A percentile compares a stretch with the other conserved stretches of the same genome.
Evolutionary conservation across 768 basidiomycete species (phyloP).

Genomic region (Pisolithus microcarpus): DNA sequence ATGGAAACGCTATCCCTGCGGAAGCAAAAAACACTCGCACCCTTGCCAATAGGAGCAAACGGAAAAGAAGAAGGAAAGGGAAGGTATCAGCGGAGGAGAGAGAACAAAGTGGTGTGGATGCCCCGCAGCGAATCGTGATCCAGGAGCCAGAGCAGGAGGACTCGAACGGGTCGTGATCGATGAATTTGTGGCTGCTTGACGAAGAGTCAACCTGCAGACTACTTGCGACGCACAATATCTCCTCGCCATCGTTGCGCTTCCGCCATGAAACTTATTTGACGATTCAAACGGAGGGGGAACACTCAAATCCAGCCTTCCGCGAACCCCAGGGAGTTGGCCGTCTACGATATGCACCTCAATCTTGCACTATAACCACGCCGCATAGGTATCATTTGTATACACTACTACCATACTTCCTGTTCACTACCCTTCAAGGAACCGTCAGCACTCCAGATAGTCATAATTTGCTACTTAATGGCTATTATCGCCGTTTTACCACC

Average conservation of each 20-base stretch:
- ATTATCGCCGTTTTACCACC: too few relatives aligned
- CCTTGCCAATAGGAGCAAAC: too few relatives aligned
- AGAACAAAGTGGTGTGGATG: constrained; percentile 2
- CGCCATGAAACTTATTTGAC: too few relatives aligned
- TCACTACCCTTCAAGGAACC: too few relatives aligned
- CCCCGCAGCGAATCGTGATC: constrained; percentile 26
- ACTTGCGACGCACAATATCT: not conserved
- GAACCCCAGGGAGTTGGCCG: too few relatives aligned
- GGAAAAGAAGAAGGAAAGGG: constrained; percentile 7
- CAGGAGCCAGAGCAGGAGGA: constrained; percentile 40
- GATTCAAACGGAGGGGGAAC: not conserved
- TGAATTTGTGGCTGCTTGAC: not conserved
- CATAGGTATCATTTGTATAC: too few relatives aligned
- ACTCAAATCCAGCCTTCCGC: not conserved
- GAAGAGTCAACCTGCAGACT: not conserved
- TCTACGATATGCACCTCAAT: too few relatives aligned
- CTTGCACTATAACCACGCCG: too few relatives aligned
- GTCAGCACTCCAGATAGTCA: too few relatives aligned
- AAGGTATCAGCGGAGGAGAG: not conserved
- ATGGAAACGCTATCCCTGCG: constrained; percentile 23
- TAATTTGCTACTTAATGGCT: too few relatives aligned
- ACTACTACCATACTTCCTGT: too few relatives aligned
- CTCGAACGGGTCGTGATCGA: constrained; percentile 25
- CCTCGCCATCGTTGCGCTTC: not conserved
- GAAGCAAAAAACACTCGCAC: constrained; percentile 1